These are phyloP conservation scores for Crassisporium funariophilum DNA, from an alignment of 768 basidiomycete genomes.

Conservation along the genomic window DNA sequence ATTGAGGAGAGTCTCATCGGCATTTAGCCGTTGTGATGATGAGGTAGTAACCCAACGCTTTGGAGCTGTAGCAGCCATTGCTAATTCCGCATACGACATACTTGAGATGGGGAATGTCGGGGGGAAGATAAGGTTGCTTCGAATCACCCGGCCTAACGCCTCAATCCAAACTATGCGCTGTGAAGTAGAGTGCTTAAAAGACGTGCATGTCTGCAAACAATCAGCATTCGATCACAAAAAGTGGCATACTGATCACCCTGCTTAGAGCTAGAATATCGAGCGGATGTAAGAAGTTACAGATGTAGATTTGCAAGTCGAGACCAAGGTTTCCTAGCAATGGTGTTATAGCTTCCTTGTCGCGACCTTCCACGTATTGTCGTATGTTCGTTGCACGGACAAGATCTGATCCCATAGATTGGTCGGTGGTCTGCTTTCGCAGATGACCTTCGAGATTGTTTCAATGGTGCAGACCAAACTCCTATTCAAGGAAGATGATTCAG, in stretches of 20 bases:
- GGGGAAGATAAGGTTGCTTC: slow-evolving; percentile 16
- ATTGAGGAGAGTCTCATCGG: too few species aligned
- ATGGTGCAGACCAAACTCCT: too few species aligned
- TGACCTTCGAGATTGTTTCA: too few species aligned
- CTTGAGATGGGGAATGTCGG: slow-evolving; percentile 25
- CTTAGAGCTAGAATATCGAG: slow-evolving; percentile 5
- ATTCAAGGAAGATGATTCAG: too few species aligned
- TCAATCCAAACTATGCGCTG: slow-evolving; percentile 30
- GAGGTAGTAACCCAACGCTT: slow-evolving; percentile 18
- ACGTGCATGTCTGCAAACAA: slow-evolving; percentile 24
- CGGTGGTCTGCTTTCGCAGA: too few species aligned
- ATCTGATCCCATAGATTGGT: too few species aligned
- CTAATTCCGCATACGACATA: slow-evolving; percentile 28
- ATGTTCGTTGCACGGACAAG: too few species aligned
- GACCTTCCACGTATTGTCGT: too few species aligned
- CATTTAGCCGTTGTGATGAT: too few species aligned
- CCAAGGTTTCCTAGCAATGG: too few species aligned
- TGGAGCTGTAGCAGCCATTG: slow-evolving; percentile 27
- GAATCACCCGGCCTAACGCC: slow-evolving; percentile 24
- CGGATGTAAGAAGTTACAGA: slow-evolving; percentile 3
- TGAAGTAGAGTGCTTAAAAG: slow-evolving; percentile 16
- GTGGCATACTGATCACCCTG: background rate
- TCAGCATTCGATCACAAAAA: background rate
- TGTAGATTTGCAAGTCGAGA: slow-evolving; percentile 7
- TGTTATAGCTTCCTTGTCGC: too few species aligned